Conservation (phyloP, 164 flowering plant species). For the Vitis cinerea region DNA sequence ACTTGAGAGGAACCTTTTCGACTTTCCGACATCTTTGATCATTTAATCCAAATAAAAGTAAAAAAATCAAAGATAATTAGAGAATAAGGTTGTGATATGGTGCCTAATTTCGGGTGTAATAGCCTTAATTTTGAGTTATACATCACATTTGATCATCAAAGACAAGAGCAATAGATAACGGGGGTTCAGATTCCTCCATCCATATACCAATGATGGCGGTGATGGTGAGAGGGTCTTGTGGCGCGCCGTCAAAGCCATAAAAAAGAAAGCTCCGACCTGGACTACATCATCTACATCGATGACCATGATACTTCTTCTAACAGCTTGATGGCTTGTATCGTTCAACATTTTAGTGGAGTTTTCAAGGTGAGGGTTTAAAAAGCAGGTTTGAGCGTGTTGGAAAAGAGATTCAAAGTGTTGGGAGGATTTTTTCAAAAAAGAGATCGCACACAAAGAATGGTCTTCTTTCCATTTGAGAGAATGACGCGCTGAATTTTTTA, state of each 20-base stretch:
- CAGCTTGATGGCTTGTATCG: constrained; percentile 56
- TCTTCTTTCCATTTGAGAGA: too few species aligned
- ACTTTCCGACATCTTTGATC: neutral
- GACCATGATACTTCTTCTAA: constrained; percentile 77
- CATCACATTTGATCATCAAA: constrained; percentile 6
- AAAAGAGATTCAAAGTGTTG: too few species aligned
- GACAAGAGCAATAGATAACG: constrained; percentile 35
- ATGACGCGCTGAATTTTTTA: too few species aligned
- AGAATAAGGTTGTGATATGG: constrained; percentile 13
- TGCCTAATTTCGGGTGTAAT: constrained; percentile 4
- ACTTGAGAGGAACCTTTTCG: neutral
- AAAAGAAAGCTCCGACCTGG: constrained; percentile 63
- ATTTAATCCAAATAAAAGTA: too few species aligned
- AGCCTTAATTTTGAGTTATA: constrained; percentile 11
- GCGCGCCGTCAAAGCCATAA: constrained; percentile 95
- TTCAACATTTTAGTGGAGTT: constrained; percentile 65
- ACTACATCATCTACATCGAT: constrained; percentile 71
- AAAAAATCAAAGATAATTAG: neutral
- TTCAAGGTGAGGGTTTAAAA: too few species aligned
- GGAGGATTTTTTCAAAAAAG: too few species aligned
- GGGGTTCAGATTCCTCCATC: constrained; percentile 88
- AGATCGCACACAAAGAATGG: too few species aligned
- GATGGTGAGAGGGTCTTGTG: constrained; percentile 97
- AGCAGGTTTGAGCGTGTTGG: too few species aligned
- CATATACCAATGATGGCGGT: constrained; percentile 97